These are phyloP conservation scores for Diaporthe citrichinensis DNA, from an alignment of 2,329 filamentous ascomycete genomes.

Conservation along the genomic window DNA sequence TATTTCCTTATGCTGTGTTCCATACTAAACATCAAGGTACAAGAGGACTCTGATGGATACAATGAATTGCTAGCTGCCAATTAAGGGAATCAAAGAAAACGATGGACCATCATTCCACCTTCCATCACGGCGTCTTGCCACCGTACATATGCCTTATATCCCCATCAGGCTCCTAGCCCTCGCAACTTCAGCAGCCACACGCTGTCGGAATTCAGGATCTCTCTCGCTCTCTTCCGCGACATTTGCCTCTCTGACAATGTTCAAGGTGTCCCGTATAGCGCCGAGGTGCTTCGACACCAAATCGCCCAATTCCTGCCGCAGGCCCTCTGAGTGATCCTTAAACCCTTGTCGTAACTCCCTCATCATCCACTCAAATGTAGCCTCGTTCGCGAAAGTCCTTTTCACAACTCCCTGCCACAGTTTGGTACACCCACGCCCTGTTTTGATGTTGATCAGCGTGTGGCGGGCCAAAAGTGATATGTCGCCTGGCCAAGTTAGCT, in stretches of 20 bases:
- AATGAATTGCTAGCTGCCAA: too few species aligned
- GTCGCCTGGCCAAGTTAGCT: background rate
- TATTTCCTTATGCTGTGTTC: too few species aligned
- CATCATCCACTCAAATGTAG: background rate
- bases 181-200: background rate
- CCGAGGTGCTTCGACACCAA: background rate
- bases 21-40: too few species aligned
- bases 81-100: too few species aligned
- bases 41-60: too few species aligned
- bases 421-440: background rate
- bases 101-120: too few species aligned
- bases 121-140: too few species aligned
- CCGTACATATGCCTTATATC: background rate
- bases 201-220: background rate
- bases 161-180: constrained; percentile 42
- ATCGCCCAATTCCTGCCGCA: background rate
- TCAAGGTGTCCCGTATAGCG: background rate
- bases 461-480: background rate
- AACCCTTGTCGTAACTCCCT: background rate
- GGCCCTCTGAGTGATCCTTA: background rate
- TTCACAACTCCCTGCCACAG: background rate
- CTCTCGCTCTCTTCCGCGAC: background rate
- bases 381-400: background rate
- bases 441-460: background rate
- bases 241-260: background rate